Evolutionary conservation across 768 basidiomycete genomes (phyloP).

Genomic region (Amanita fuliginea): DNA sequence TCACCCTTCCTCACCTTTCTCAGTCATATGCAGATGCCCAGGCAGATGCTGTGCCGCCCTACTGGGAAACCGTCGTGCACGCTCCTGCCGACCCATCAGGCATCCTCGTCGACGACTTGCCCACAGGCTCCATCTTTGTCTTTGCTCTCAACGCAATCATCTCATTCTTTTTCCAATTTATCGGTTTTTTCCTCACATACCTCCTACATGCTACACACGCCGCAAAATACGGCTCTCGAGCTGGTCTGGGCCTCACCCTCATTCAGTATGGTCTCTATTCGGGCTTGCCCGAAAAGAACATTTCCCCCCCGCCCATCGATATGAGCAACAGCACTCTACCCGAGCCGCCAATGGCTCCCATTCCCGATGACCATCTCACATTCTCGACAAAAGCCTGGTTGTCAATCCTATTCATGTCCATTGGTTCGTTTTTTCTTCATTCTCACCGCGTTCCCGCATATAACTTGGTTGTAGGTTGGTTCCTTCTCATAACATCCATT

Average conservation of each 20-base stretch:
- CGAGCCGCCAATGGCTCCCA: constrained; percentile 13
- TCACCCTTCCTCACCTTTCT: background rate
- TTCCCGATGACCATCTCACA: constrained; percentile 18
- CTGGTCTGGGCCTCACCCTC: constrained; percentile 89
- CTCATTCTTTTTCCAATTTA: constrained; percentile 95
- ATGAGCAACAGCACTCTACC: background rate
- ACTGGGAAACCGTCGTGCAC: constrained; percentile 95
- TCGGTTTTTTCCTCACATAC: constrained; percentile 88
- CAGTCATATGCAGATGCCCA: constrained; percentile 84
- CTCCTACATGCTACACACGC: constrained; percentile 89
- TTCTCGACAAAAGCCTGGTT: constrained; percentile 74
- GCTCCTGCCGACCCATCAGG: constrained; percentile 46
- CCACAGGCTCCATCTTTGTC: constrained; percentile 65
- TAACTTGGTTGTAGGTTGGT: constrained; percentile 56
- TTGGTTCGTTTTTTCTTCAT: constrained; percentile 35
- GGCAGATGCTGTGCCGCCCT: constrained; percentile 83
- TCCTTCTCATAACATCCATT: constrained; percentile 75
- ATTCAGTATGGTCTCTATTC: constrained; percentile 88
- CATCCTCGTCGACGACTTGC: constrained; percentile 89
- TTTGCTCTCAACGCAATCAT: constrained; percentile 74
- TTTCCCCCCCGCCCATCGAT: background rate
- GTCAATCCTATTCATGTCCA: constrained; percentile 83
- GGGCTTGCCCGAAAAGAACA: constrained; percentile 17
- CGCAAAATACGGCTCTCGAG: constrained; percentile 86
- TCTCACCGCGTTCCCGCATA: background rate